Conservation (phyloP, 1,284 basidiomycete genomes). For the Paramarasmius palmivorus region DNA sequence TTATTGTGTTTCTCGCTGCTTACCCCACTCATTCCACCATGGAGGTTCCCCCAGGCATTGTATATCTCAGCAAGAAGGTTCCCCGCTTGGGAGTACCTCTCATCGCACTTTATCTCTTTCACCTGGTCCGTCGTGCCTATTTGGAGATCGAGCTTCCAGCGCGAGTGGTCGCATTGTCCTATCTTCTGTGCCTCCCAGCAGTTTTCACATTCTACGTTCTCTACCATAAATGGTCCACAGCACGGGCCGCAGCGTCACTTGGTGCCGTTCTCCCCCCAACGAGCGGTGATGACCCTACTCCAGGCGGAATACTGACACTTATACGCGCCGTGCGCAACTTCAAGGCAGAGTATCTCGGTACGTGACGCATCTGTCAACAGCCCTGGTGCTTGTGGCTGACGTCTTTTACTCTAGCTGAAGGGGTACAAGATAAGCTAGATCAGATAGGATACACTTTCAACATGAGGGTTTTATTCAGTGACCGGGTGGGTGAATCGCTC, state of each 20-base stretch:
- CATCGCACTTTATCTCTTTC: constrained; percentile 16
- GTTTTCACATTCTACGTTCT: constrained; percentile 21
- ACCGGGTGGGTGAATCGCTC: constrained; percentile 23
- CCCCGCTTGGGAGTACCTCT: constrained; percentile 25
- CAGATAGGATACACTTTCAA: constrained; percentile 31
- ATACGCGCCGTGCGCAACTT: constrained; percentile 25
- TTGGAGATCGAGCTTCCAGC: constrained; percentile 9
- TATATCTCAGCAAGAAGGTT: constrained; percentile 23
- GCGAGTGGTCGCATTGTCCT: constrained; percentile 19
- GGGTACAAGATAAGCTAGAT: constrained; percentile 16
- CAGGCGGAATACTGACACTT: constrained; percentile 32
- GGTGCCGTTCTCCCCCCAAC: constrained; percentile 33
- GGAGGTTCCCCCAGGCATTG: constrained; percentile 29
- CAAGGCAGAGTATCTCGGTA: constrained; percentile 32
- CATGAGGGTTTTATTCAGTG: constrained; percentile 31
- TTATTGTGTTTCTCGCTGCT: no score
- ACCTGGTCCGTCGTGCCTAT: constrained; percentile 3
- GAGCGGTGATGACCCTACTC: constrained; percentile 23
- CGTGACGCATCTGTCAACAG: neutral
- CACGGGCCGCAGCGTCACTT: constrained; percentile 25
- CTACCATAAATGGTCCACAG: constrained; percentile 22
- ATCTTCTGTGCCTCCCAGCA: constrained; percentile 29
- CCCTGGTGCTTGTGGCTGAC: neutral
- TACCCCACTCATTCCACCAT: constrained; percentile 1
- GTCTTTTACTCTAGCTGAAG: constrained; percentile 25